Evolutionary conservation across 1,284 basidiomycete genomes (phyloP).

Genomic region (Fomitiporia mediterranea): DNA sequence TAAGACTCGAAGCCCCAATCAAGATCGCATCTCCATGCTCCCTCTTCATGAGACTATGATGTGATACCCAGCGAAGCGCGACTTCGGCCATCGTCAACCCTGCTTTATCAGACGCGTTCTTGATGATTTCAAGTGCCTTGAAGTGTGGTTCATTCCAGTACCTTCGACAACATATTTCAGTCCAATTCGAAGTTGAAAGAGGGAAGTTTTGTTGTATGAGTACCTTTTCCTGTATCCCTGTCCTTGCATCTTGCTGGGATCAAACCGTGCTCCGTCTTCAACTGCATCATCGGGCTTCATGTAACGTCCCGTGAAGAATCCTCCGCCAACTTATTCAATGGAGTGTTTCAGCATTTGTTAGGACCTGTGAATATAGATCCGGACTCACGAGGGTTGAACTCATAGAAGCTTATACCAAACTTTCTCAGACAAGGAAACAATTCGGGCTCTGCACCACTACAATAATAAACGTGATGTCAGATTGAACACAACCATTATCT

Average conservation of each 20-base stretch:
- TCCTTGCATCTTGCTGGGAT: conserved; percentile 23
- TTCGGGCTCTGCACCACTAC: conserved; percentile 47
- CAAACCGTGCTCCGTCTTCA: conserved; percentile 42
- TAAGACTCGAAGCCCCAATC: conserved; percentile 28
- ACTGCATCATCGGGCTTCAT: conserved; percentile 29
- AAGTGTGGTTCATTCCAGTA: conserved; percentile 26
- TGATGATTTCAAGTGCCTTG: conserved; percentile 26
- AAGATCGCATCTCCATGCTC: conserved; percentile 29
- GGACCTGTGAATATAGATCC: background rate
- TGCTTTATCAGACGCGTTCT: conserved; percentile 23
- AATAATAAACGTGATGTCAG: background rate
- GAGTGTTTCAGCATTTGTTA: no score
- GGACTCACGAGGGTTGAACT: conserved; percentile 42
- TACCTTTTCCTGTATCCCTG: conserved; percentile 10
- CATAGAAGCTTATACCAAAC: conserved; percentile 57
- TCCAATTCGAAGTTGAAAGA: background rate
- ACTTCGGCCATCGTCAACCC: conserved; percentile 27
- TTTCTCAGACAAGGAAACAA: conserved; percentile 61
- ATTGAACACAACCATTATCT: background rate
- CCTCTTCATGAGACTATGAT: conserved; percentile 28
- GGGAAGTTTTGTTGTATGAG: background rate
- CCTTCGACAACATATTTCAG: background rate
- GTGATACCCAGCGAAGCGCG: conserved; percentile 29
- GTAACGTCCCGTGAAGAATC: conserved; percentile 41
- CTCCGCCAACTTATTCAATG: conserved; percentile 31